These are phyloP conservation scores for Prinsepia uniflora DNA, from an alignment of 306 rosid species.

Conservation along the genomic window DNA sequence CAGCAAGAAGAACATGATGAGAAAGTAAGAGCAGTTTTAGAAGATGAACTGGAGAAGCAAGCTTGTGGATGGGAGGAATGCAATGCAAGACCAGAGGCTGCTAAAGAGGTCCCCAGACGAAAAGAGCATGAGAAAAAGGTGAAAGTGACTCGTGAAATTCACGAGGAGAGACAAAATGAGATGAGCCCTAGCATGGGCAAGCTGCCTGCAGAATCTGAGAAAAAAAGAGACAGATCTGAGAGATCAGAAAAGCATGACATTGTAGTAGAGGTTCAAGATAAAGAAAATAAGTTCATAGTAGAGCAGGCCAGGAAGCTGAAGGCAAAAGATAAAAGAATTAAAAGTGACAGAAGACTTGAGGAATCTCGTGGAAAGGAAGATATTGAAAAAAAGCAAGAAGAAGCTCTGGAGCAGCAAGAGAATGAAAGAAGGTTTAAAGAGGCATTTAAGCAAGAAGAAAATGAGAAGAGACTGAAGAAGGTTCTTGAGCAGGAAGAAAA, in stretches of 20 bases:
- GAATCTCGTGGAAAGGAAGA: constrained; percentile 26
- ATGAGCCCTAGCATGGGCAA: constrained; percentile 28
- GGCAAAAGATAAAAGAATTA: constrained; percentile 26
- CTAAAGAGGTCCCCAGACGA: constrained; percentile 33
- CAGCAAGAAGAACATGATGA: constrained; percentile 24
- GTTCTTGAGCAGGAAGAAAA: constrained; percentile 31
- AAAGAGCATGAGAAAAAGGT: constrained; percentile 41
- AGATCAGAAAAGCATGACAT: constrained; percentile 33
- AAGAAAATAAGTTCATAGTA: constrained; percentile 34
- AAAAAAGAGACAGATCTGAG: constrained; percentile 25
- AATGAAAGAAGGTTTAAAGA: constrained; percentile 29
- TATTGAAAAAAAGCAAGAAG: constrained; percentile 29
- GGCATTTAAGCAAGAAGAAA: constrained; percentile 36
- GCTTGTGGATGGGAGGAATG: constrained; percentile 35
- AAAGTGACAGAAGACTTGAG: constrained; percentile 34
- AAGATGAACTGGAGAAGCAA: constrained; percentile 39
- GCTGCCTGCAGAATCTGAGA: constrained; percentile 34
- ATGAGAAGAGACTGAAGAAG: constrained; percentile 32
- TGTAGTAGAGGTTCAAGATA: constrained; percentile 29
- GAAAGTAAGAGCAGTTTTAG: constrained; percentile 24
- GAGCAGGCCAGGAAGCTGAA: constrained; percentile 35
- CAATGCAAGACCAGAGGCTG: constrained; percentile 36
- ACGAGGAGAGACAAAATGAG: constrained; percentile 35
- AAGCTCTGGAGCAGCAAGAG: constrained; percentile 30
- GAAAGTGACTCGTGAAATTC: constrained; percentile 31